Evolutionary conservation across 768 basidiomycete genomes (phyloP).

Genomic region (Strobilomyces dryophilus): DNA sequence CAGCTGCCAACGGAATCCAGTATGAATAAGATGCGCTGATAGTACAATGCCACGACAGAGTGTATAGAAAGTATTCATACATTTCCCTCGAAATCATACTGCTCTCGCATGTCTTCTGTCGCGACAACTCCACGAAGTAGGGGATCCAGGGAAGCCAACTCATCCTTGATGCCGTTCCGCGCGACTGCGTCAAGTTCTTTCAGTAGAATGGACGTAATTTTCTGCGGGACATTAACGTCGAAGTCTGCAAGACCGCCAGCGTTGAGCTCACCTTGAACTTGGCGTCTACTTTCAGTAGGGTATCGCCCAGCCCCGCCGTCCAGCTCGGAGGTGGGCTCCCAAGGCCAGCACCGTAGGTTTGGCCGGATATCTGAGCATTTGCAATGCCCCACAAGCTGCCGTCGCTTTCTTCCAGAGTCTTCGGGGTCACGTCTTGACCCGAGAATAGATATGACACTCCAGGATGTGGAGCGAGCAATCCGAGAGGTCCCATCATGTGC

Average conservation of each 20-base stretch:
- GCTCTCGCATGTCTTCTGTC: constrained; percentile 35
- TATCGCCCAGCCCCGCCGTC: constrained; percentile 63
- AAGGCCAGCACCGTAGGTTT: constrained; percentile 31
- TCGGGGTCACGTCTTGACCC: constrained; percentile 34
- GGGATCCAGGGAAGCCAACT: constrained; percentile 78
- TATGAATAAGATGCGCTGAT: constrained; percentile 10
- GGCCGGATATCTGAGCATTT: constrained; percentile 36
- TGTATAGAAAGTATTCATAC: constrained; percentile 22
- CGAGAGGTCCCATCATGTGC: constrained; percentile 74
- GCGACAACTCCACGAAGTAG: constrained; percentile 56
- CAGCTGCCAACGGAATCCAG: not conserved
- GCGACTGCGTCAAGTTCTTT: constrained; percentile 86
- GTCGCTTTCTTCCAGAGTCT: constrained; percentile 38
- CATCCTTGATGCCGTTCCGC: constrained; percentile 75
- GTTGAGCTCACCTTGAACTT: constrained; percentile 69
- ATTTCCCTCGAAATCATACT: constrained; percentile 42
- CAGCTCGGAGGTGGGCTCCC: constrained; percentile 56
- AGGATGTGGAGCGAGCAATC: constrained; percentile 71
- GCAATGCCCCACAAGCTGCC: constrained; percentile 74
- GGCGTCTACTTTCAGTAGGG: constrained; percentile 74
- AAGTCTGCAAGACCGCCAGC: not conserved
- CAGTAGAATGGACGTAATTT: constrained; percentile 72
- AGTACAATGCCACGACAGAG: constrained; percentile 22
- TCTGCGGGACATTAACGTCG: constrained; percentile 43
- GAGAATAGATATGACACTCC: constrained; percentile 77